Evolutionary conservation across 805 yeast species (phyloP), one percentile per base, ranked within the genome.

Genomic region (Clavispora phyllophila): DNA sequence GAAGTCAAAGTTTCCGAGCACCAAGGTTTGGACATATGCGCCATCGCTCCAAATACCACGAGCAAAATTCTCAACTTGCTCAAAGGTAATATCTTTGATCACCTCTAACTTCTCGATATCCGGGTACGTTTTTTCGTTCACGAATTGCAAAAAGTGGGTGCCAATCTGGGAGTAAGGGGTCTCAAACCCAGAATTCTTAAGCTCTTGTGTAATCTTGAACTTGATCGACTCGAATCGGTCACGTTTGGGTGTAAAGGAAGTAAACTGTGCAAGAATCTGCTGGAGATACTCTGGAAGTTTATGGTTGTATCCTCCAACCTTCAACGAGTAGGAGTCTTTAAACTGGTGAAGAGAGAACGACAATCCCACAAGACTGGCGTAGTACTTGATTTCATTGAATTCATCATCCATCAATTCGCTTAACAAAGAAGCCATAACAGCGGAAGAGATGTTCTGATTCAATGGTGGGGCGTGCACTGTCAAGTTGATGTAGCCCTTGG

Each of bases 321-420:
- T 78, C 35, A 91, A 57, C 9, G 49, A 36, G 32, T 90, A 55
- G 0, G 96, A 96, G 50, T 82, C 88, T 48, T 83, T 75, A 42
- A 83, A 77, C 45, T 76, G 67, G 24, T 72, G 62, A 32, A 90
- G 70, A 2, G 72, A 63, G 45, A 81, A 80, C 40, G 73, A 66
- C 44, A 88, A 72, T 0, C 93, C 93, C 2, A 93, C 96, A 42
- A 89, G 72, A 8, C 79, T 76, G 0, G 99, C 97, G 56, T 86
- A 84, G 55, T 91, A 91, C 9, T 87, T 79, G 41, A 81, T 65
- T 54, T 88, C 90, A 52, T 79, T 80, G 49, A 93, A 68, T 27
- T 78, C 79, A 56, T 90, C 96, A 40, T 79, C 84, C 18, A 91
- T 62, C 45, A 91, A 60, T 38, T 87, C 91, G 25, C 81, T 75